Evolutionary conservation across 2,329 filamentous ascomycete species (phyloP).

Genomic region (Fusarium sulawesiense): DNA sequence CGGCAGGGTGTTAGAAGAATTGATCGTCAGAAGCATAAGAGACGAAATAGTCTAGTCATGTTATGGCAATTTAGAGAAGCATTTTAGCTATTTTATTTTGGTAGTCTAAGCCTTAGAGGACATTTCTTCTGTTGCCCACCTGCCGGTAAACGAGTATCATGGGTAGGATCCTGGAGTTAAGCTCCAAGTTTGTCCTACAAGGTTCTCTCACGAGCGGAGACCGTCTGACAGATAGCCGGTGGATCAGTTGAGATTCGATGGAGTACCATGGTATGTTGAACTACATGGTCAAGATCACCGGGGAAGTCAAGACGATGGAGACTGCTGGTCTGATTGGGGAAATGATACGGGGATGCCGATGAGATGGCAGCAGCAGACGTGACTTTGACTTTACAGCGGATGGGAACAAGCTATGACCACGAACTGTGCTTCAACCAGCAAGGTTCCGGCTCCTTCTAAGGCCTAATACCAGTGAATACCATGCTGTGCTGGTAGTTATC

Average conservation of each 20-base stretch:
- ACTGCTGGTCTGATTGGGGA: not conserved
- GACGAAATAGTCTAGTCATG: too few relatives aligned
- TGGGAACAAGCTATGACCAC: too few relatives aligned
- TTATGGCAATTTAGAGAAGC: too few relatives aligned
- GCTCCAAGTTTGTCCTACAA: too few relatives aligned
- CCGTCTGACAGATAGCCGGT: not conserved
- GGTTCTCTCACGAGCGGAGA: not conserved
- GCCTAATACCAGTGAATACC: not conserved
- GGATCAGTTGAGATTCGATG: not conserved
- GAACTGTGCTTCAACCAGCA: not conserved
- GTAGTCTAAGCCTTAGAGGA: too few relatives aligned
- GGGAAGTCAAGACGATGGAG: not conserved
- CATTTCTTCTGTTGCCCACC: too few relatives aligned
- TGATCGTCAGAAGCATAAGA: too few relatives aligned
- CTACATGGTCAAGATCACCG: not conserved
- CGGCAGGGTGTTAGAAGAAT: too few relatives aligned
- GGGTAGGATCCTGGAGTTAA: too few relatives aligned
- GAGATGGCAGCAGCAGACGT: not conserved
- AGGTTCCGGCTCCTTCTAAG: not conserved
- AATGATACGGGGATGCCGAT: not conserved
- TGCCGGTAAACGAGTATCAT: too few relatives aligned
- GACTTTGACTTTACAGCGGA: too few relatives aligned
- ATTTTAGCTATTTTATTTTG: too few relatives aligned
- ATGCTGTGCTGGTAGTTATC: not conserved
- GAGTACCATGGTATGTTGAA: not conserved